These are phyloP conservation scores for Dalbergia cultrata DNA, from an alignment of 306 rosid genomes.

Conservation along the genomic window DNA sequence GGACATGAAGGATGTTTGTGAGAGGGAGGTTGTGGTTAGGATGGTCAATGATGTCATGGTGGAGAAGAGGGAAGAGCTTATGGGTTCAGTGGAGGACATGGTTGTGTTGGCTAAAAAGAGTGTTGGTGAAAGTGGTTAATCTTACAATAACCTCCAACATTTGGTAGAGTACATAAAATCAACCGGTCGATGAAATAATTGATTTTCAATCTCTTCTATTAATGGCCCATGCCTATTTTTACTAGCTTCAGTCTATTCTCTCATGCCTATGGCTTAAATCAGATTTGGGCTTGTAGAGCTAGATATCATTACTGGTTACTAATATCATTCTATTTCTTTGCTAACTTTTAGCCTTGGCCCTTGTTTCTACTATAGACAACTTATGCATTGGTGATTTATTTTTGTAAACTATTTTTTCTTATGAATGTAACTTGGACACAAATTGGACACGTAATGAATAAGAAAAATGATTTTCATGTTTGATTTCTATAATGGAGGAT, in stretches of 20 bases:
- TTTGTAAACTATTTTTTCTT: too few relatives aligned
- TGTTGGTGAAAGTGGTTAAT: slow-evolving; percentile 40
- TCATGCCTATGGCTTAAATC: background rate
- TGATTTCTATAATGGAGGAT: too few relatives aligned
- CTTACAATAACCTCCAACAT: background rate
- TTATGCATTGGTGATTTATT: too few relatives aligned
- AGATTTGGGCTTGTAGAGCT: background rate
- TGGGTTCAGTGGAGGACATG: background rate
- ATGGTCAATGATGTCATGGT: slow-evolving; percentile 48
- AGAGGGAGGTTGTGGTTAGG: slow-evolving; percentile 44
- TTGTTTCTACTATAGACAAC: background rate
- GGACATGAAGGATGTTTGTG: slow-evolving; percentile 56
- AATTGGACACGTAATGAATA: too few relatives aligned
- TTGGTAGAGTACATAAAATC: slow-evolving; percentile 35
- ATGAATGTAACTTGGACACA: too few relatives aligned
- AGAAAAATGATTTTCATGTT: too few relatives aligned
- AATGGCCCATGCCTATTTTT: background rate
- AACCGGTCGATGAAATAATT: background rate
- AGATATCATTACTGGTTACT: too few relatives aligned
- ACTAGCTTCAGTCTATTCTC: background rate
- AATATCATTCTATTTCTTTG: background rate
- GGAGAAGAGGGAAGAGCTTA: slow-evolving; percentile 28
- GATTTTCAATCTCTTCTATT: too few relatives aligned
- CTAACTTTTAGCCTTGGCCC: background rate
- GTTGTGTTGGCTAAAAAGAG: slow-evolving; percentile 15